These are phyloP conservation scores for Aspergillus phoenicis DNA, from an alignment of 2,329 filamentous ascomycete genomes.

Conservation along the genomic window DNA sequence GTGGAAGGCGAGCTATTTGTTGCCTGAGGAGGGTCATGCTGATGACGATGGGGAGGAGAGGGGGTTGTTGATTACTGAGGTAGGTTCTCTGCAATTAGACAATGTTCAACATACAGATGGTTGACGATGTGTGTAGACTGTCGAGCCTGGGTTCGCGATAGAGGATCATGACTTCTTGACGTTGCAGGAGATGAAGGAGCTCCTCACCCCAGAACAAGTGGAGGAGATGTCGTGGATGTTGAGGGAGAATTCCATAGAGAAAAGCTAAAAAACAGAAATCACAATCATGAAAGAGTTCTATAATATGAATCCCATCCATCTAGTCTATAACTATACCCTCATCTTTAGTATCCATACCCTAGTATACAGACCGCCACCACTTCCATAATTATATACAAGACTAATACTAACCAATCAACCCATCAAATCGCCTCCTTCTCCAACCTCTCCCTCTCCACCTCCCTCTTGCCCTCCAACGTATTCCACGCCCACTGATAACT, in stretches of 20 bases:
- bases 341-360: conserved; percentile 3
- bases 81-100: conserved; percentile 22
- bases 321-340: background rate
- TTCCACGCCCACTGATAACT: conserved; percentile 91
- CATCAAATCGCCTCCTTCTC: background rate
- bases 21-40: conserved; percentile 44
- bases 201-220: conserved; percentile 56
- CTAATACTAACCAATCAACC: background rate
- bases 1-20: conserved; percentile 66
- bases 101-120: background rate
- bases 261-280: too few relatives aligned
- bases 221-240: conserved; percentile 49
- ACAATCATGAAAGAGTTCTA: too few relatives aligned
- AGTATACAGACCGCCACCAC: too few relatives aligned
- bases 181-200: conserved; percentile 50
- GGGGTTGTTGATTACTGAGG: conserved; percentile 66
- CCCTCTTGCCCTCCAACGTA: conserved; percentile 56
- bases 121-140: conserved; percentile 46
- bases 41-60: conserved; percentile 34
- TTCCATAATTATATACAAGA: conserved; percentile 15
- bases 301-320: too few relatives aligned
- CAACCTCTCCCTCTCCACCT: conserved; percentile 11
- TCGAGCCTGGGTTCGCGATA: conserved; percentile 69
- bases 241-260: background rate
- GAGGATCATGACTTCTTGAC: conserved; percentile 68